These are phyloP conservation scores for Pelargonium citronellum DNA, from an alignment of 441 rosid genomes.

Conservation along the genomic window DNA sequence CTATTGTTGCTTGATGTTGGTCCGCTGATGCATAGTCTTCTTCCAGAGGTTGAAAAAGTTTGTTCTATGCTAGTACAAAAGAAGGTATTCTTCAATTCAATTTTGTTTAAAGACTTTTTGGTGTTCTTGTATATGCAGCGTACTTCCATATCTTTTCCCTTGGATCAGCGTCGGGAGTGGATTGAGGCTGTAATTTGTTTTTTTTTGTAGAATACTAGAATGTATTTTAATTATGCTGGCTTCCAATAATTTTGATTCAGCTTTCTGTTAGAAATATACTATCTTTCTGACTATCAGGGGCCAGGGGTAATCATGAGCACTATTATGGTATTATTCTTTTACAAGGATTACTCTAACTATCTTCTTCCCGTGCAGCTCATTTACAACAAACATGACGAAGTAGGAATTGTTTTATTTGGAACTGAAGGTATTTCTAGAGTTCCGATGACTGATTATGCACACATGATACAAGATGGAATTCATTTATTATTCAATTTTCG, in stretches of 20 bases:
- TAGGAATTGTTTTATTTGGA: conserved; percentile 81
- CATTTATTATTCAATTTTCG: too few species aligned
- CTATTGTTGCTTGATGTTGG: conserved; percentile 81
- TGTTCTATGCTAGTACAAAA: conserved; percentile 66
- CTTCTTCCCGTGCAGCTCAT: conserved; percentile 50
- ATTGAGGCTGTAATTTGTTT: too few species aligned
- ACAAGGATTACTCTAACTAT: conserved; percentile 9
- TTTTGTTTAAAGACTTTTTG: background rate
- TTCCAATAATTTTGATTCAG: too few species aligned
- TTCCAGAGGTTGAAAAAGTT: conserved; percentile 57
- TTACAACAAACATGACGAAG: conserved; percentile 68
- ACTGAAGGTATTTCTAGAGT: conserved; percentile 49
- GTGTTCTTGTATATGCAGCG: background rate
- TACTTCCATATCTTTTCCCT: background rate
- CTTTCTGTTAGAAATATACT: too few species aligned
- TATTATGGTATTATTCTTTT: background rate
- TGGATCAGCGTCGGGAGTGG: background rate
- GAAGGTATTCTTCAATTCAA: conserved; percentile 45
- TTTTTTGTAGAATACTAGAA: too few species aligned
- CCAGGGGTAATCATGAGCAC: too few species aligned
- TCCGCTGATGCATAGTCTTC: conserved; percentile 65
- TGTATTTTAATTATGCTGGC: too few species aligned
- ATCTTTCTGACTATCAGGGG: too few species aligned
- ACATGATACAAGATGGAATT: too few species aligned
- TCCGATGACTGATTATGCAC: too few species aligned